Conservation (phyloP, 768 basidiomycete species). For the Phanerodontia chrysosporium region DNA sequence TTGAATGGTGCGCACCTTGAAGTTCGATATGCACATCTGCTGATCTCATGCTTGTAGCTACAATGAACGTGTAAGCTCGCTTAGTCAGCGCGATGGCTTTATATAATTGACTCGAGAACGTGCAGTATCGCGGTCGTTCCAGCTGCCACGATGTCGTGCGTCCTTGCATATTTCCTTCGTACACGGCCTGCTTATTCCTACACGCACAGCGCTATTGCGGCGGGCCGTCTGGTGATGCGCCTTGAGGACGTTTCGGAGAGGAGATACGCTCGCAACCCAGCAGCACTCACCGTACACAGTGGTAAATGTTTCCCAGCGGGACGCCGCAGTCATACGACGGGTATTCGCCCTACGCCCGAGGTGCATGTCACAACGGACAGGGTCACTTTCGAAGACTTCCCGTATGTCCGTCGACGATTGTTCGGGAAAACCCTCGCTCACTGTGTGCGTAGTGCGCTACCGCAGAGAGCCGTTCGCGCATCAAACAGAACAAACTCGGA, state of each 20-base stretch:
- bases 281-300: constrained; percentile 1
- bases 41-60: constrained; percentile 29
- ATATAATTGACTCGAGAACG: too few species aligned
- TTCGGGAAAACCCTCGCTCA: neutral
- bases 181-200: neutral
- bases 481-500: neutral
- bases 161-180: neutral
- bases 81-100: neutral
- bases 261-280: constrained; percentile 21
- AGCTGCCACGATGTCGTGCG: constrained; percentile 61
- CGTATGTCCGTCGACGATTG: neutral
- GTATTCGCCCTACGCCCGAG: constrained; percentile 31
- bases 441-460: neutral
- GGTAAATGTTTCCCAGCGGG: neutral
- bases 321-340: neutral
- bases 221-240: constrained; percentile 66
- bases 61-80: constrained; percentile 57
- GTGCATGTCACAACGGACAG: constrained; percentile 59
- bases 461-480: neutral
- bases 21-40: constrained; percentile 18
- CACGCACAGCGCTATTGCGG: constrained; percentile 43
- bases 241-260: constrained; percentile 48
- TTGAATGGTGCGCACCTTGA: constrained; percentile 42
- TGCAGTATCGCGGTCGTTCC: constrained; percentile 36
- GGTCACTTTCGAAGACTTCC: constrained; percentile 54